Base-by-base conservation (phyloP, 192 early-diverging fungal genomes). In the Podila minutissima region DNA sequence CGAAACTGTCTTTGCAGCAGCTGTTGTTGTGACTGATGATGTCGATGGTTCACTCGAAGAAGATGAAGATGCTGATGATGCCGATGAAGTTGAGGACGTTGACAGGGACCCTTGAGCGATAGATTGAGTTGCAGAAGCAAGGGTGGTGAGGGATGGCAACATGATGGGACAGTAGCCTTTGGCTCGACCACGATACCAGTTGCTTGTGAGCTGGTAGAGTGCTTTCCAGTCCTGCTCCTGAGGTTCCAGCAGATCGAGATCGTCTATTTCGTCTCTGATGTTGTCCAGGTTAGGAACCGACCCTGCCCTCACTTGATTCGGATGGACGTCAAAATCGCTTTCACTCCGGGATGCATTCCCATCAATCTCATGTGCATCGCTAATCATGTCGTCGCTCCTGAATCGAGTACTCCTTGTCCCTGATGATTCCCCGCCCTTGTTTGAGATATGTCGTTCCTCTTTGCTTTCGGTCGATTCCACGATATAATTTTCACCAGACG, bases 121-220 rank as follows among this genome's bases (percentile, higher is more conserved):
- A 28, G 64, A 37, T 5, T 67, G 67, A 9, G 75, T 62, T 3
- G 61, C 53, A 10, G 69, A 65, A 3, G 64, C 49, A 38, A 78
- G 50, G 11, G 69, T 78, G 2, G 75, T 67, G 9, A 78, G 58
- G 10, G 75, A 78, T 24, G 75, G 64, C 26, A 82, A 17, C 22
- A 64, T 74, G 12, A 59, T 22, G 4, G 85, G 83, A 19, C 74
- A 84, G 37, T 83, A 84, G 1, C 66, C 82, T 28, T 68, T 71
- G 28, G 75, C 74, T n/a, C 79, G 61, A 4, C 84, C 85, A 6
- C 48, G 69, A 58, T 84, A 82, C 87, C 87, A 88, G 59, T 86
- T 85, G 20, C 69, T 74, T 5, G 79, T 83, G 29, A 75, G 60
- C 22, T 83, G 82, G 58, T 88, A 88, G 26, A 86, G 61, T 29